Conservation (phyloP, 805 yeast genomes). For the Pichia occidentalis region DNA sequence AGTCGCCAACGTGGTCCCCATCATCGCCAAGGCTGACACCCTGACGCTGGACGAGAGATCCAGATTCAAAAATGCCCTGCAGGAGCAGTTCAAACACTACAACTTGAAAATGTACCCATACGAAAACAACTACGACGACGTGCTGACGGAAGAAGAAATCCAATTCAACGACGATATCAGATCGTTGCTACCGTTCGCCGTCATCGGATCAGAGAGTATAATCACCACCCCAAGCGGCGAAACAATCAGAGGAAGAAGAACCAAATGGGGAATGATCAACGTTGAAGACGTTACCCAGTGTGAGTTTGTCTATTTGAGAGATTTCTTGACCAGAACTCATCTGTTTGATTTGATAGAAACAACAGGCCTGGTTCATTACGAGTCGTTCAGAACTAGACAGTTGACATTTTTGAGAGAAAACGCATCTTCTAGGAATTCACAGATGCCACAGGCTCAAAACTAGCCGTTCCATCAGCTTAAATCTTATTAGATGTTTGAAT, state of each 20-base stretch:
- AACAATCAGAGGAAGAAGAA: constrained; percentile 80
- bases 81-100: constrained; percentile 67
- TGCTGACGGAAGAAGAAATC: constrained; percentile 59
- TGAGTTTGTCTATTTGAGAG: constrained; percentile 91
- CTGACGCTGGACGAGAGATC: constrained; percentile 81
- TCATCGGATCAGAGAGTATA: constrained; percentile 83
- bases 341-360: constrained; percentile 93
- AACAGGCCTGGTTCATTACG: constrained; percentile 83
- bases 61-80: constrained; percentile 67
- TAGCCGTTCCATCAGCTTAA: constrained; percentile 2
- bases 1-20: constrained; percentile 89
- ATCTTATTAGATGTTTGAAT: too few species aligned
- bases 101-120: constrained; percentile 79
- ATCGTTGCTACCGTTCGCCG: constrained; percentile 84
- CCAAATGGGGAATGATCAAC: constrained; percentile 89
- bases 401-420: constrained; percentile 89
- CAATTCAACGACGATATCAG: constrained; percentile 71
- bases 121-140: constrained; percentile 37
- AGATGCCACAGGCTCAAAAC: constrained; percentile 18
- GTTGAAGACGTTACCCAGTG: constrained; percentile 93
- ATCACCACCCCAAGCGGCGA: constrained; percentile 66
- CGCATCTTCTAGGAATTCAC: constrained; percentile 43
- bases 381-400: constrained; percentile 88
- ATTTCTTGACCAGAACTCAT: constrained; percentile 91
- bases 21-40: constrained; percentile 90